A percentile compares a stretch with the other conserved stretches of the same genome.
Evolutionary conservation across 441 rosid species (phyloP).

Genomic region (Populus trichocarpa): DNA sequence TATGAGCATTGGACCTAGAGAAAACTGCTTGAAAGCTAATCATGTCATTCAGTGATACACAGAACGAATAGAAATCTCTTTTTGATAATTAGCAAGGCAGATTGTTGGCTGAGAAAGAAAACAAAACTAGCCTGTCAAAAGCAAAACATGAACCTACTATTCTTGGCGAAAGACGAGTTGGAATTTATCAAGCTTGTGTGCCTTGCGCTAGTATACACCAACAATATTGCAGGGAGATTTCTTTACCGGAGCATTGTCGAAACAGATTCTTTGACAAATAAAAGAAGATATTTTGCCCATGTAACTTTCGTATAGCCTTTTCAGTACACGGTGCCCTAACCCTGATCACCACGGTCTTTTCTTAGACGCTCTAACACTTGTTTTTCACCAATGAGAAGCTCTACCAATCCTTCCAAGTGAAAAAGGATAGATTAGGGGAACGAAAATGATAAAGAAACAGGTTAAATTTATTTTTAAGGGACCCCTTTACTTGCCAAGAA

Average conservation of each 20-base stretch:
- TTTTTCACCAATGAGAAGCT: slow-evolving; percentile 57
- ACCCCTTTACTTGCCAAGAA: neutral
- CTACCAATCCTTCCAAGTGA: slow-evolving; percentile 48
- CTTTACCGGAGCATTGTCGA: neutral
- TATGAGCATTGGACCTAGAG: too few relatives aligned
- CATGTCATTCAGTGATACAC: too few relatives aligned
- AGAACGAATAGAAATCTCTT: neutral
- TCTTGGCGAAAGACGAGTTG: neutral
- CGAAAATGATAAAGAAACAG: neutral
- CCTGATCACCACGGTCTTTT: neutral
- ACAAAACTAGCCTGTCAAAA: neutral
- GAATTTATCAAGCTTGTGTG: neutral
- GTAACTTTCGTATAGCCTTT: neutral
- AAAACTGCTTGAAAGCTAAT: too few relatives aligned
- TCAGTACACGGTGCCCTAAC: neutral
- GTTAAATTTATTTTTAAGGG: neutral
- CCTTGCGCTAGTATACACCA: neutral
- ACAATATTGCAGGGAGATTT: neutral
- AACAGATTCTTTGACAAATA: neutral
- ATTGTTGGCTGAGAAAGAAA: neutral
- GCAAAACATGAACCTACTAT: neutral
- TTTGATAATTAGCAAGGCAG: neutral
- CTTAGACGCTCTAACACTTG: slow-evolving; percentile 41
- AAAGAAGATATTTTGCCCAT: neutral
- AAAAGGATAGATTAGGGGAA: neutral